phyloP scores from a whole-genome alignment of 495 filamentous ascomycete species.

The Hypoxylon subgilvum region DNA sequence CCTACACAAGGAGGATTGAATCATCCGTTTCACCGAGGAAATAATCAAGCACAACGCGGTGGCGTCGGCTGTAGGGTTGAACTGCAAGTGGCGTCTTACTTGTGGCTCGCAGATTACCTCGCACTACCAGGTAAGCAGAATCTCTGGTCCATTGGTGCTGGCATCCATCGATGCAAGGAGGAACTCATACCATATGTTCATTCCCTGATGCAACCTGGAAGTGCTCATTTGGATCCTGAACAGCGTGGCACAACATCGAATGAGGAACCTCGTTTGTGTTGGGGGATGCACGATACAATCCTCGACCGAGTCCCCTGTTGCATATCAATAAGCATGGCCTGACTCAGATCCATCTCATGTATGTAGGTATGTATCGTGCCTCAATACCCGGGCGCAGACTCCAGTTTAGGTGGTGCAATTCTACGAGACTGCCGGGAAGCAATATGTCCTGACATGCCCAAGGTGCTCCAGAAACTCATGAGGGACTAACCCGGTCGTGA shows the following conservation, averaged over 20 bases:
- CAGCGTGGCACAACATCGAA: slow-evolving; percentile 37
- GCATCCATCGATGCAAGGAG: slow-evolving; percentile 14
- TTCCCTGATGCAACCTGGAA: slow-evolving; percentile 3
- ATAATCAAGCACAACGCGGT: slow-evolving; percentile 7
- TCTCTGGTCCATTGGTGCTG: slow-evolving; percentile 6
- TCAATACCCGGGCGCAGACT: slow-evolving; percentile 71
- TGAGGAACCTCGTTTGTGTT: slow-evolving; percentile 61
- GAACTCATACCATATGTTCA: slow-evolving; percentile 8
- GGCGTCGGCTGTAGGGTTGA: not conserved
- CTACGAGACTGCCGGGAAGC: slow-evolving; percentile 69
- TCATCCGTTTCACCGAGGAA: slow-evolving; percentile 16
- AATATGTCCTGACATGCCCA: slow-evolving; percentile 74
- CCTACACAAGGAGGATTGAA: not conserved
- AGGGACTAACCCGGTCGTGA: slow-evolving; percentile 16
- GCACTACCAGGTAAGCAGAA: too few relatives aligned
- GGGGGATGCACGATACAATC: slow-evolving; percentile 73
- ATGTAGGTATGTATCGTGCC: slow-evolving; percentile 60
- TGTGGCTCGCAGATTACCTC: slow-evolving; percentile 31
- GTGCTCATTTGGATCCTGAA: slow-evolving; percentile 20
- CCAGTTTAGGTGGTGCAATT: slow-evolving; percentile 69
- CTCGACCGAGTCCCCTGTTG: slow-evolving; percentile 57
- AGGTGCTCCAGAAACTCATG: slow-evolving; percentile 69
- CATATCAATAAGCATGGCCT: slow-evolving; percentile 20
- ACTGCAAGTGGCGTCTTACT: slow-evolving; percentile 11
- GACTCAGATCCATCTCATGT: slow-evolving; percentile 29